Conservation (phyloP, 148 eudicot genomes). For the Heliosperma pusillum region DNA sequence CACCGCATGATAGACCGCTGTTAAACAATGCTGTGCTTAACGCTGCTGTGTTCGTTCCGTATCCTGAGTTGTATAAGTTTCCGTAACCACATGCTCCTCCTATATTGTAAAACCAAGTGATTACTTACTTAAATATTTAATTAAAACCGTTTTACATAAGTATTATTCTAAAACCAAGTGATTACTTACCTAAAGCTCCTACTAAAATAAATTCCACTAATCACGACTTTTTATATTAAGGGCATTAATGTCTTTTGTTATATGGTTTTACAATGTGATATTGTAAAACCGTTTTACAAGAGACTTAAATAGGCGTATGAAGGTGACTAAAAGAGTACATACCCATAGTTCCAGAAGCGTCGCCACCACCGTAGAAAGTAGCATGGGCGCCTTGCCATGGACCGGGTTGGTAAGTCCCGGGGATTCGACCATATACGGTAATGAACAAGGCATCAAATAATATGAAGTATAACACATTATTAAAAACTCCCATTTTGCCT, state of each 20-base stretch:
- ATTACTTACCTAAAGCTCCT: no score
- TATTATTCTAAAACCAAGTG: no score
- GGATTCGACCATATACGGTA: not conserved
- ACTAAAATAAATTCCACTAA: no score
- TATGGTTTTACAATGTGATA: no score
- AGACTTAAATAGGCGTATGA: no score
- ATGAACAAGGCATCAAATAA: not conserved
- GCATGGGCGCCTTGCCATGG: constrained; percentile 6
- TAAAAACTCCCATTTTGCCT: not conserved
- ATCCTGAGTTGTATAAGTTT: constrained; percentile 44
- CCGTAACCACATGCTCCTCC: constrained; percentile 61
- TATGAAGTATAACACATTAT: not conserved
- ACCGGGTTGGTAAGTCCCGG: constrained; percentile 1
- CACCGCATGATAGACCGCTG: constrained; percentile 42
- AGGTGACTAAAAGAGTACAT: not conserved
- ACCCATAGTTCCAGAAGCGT: constrained; percentile 96
- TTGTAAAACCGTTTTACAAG: no score
- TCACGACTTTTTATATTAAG: no score
- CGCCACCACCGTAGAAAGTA: constrained; percentile 57
- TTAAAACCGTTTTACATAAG: no score
- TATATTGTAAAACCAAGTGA: no score
- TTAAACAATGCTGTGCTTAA: constrained; percentile 49
- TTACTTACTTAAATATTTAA: no score
- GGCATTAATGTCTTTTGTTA: no score
- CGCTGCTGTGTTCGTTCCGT: constrained; percentile 49